Conservation (phyloP, 176 grass and related monocot genomes). For the Paspalum notatum region DNA sequence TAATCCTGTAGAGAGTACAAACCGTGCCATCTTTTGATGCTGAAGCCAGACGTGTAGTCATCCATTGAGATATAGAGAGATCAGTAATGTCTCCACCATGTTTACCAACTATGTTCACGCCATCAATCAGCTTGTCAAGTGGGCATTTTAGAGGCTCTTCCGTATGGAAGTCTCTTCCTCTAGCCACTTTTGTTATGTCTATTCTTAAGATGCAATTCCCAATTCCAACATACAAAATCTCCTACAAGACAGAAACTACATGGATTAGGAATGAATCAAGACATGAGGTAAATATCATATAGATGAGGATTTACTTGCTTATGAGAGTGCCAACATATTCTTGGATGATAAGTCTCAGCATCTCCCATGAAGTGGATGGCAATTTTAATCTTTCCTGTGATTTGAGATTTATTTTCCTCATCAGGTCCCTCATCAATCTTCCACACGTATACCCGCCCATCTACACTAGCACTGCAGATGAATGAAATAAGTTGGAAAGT, state of each 20-base stretch:
- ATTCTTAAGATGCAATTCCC: conserved; percentile 74
- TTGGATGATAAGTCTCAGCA: conserved; percentile 79
- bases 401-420: conserved; percentile 85
- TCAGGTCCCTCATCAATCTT: conserved; percentile 93
- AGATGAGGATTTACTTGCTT: conserved; percentile 76
- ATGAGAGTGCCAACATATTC: conserved; percentile 96
- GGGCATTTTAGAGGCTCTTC: conserved; percentile 76
- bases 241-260: conserved; percentile 43
- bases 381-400: conserved; percentile 78
- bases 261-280: conserved; percentile 29
- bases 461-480: conserved; percentile 80
- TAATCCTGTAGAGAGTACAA: conserved; percentile 39
- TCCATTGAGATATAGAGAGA: conserved; percentile 96
- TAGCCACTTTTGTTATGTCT: conserved; percentile 79
- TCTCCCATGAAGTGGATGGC: conserved; percentile 84
- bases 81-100: conserved; percentile 86
- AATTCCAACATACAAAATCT: conserved; percentile 95
- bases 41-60: conserved; percentile 89
- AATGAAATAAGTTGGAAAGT: conserved; percentile 18
- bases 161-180: conserved; percentile 67
- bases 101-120: conserved; percentile 81
- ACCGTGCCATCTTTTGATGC: conserved; percentile 97
- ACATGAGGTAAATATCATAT: not conserved
- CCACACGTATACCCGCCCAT: conserved; percentile 92
- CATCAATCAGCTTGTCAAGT: conserved; percentile 73